These are phyloP conservation scores for Dactylis glomerata DNA, from an alignment of 176 grass and related monocot genomes.

Conservation along the genomic window DNA sequence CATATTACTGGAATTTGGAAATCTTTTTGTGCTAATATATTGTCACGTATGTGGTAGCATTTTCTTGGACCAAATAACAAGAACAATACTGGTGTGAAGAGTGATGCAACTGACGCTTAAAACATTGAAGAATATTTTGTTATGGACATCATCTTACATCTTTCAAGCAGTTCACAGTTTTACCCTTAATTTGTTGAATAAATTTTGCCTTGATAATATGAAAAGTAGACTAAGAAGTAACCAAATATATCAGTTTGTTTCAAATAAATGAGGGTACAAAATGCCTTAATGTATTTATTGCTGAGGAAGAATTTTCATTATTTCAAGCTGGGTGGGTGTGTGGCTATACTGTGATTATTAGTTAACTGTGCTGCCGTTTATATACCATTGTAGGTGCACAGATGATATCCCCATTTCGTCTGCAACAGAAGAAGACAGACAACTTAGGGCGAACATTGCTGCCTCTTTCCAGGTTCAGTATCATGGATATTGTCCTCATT, in stretches of 20 bases:
- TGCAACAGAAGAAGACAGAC: slow-evolving; percentile 60
- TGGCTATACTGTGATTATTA: background rate
- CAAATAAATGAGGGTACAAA: background rate
- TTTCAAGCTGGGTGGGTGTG: background rate
- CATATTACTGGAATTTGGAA: background rate
- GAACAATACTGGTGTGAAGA: background rate
- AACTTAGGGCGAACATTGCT: slow-evolving; percentile 75
- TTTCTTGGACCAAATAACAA: background rate
- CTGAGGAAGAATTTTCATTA: background rate
- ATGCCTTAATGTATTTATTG: background rate
- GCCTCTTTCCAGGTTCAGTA: slow-evolving; percentile 91
- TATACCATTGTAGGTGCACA: slow-evolving; percentile 39
- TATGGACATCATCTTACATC: background rate
- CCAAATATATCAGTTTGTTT: background rate
- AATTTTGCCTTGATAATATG: background rate
- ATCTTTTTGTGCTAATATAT: background rate
- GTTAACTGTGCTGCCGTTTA: slow-evolving; percentile 24
- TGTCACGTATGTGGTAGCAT: background rate
- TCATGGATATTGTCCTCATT: background rate
- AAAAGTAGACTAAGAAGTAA: slow-evolving; percentile 3
- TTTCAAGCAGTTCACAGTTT: background rate
- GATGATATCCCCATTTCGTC: slow-evolving; percentile 61
- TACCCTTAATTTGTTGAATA: background rate
- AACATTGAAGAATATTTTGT: background rate
- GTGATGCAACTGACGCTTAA: background rate